Evolutionary conservation across 2,329 filamentous ascomycete genomes (phyloP).

Genomic region (Ilyonectria sp.): DNA sequence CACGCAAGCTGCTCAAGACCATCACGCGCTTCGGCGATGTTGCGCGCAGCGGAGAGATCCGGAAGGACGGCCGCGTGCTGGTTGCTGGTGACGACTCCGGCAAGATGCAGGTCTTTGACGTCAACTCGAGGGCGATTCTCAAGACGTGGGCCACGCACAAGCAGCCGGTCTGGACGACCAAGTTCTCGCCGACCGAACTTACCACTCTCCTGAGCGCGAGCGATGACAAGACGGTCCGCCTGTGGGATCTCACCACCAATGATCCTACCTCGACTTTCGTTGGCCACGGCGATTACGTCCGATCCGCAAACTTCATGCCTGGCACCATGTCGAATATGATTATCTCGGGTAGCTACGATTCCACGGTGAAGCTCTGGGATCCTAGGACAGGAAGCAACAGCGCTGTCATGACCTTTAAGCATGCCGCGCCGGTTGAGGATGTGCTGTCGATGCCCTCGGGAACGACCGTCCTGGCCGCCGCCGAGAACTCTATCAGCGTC

Average conservation of each 20-base stretch:
- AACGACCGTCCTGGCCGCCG: slow-evolving; percentile 87
- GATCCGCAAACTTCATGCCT: slow-evolving; percentile 89
- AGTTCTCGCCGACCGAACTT: slow-evolving; percentile 90
- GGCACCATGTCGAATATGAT: slow-evolving; percentile 80
- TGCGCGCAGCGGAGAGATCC: slow-evolving; percentile 89
- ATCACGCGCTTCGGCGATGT: slow-evolving; percentile 95
- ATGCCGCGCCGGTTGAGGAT: slow-evolving; percentile 88
- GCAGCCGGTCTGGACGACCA: slow-evolving; percentile 92
- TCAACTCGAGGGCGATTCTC: slow-evolving; percentile 88
- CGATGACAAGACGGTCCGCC: slow-evolving; percentile 91
- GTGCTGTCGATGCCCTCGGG: slow-evolving; percentile 91
- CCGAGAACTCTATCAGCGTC: slow-evolving; percentile 90
- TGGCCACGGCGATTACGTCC: slow-evolving; percentile 94
- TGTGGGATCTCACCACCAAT: slow-evolving; percentile 93
- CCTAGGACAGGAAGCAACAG: slow-evolving; percentile 77
- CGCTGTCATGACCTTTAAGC: slow-evolving; percentile 93
- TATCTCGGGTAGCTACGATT: slow-evolving; percentile 93
- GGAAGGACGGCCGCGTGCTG: slow-evolving; percentile 89
- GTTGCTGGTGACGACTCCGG: slow-evolving; percentile 94
- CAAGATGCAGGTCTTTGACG: slow-evolving; percentile 94
- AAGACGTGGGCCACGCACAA: slow-evolving; percentile 97
- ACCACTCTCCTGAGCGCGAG: slow-evolving; percentile 91
- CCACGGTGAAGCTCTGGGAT: slow-evolving; percentile 95
- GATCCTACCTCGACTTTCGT: slow-evolving; percentile 83
- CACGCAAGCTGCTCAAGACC: slow-evolving; percentile 92